Evolutionary conservation across 2,329 filamentous ascomycete species (phyloP), one percentile per base, ranked within the genome.

Genomic region (Exophiala calicioides): DNA sequence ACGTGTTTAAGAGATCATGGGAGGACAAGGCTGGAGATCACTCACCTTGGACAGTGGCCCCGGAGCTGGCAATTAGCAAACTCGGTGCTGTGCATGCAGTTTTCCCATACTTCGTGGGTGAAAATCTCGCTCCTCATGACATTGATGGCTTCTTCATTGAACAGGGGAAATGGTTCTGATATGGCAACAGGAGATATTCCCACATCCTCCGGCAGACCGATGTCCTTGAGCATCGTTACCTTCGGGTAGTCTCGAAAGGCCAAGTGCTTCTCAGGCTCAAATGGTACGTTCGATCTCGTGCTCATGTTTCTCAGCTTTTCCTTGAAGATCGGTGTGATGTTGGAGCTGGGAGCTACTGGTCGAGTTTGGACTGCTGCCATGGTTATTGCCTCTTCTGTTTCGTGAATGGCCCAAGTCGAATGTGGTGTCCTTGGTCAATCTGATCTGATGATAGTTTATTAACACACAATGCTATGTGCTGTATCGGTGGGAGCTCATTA

Each of bases 151-250:
- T 81, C 78, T 15, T 72, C 58, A 4, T 75, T 77, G 62, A 85
- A 85, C 10, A 85, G 72, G 1, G 69, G 70, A 61, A 85, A 85
- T 0, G 81, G 80, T 42, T 82, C 74, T 0, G 80, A 79, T 35
- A 80, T 79, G 2, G 80, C 82, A 27, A 78, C 68, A 1, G 74
- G 74, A 1, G 82, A 85, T 15, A 85, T 74, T 1, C 80, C 81
- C n/a, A 67, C 69, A 41, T 72, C 70, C 15, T 77, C 71, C 3
- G 71, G 60, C 21, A 75, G 73, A 2, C 77, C 78, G 42, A 82
- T 67, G 7, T 84, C 81, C 56, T 76, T 71, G 79, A 84, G 83
- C 8, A 69, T 78, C 53, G 77, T 65, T 35, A 78, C 67, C 44
- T 74, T 69, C 5, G 69, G 65, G 3, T 74, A 71, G 2, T 70